Base-by-base conservation (phyloP, 164 flowering plant genomes). In the Piper longum region DNA sequence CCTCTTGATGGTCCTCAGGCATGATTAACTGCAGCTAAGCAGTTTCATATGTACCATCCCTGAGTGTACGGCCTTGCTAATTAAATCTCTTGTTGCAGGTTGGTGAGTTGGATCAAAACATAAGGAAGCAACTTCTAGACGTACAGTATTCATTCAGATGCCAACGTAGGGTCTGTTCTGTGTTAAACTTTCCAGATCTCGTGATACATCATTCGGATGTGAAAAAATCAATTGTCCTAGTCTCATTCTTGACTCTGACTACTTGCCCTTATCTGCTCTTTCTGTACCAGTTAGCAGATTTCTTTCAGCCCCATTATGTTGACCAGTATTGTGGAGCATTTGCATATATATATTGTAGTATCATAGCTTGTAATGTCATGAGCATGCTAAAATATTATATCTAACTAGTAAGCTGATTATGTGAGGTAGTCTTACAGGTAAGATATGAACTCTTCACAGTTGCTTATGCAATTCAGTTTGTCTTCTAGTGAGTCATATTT, bases 1-100 rank as follows among this genome's bases (percentile, higher is more conserved):
- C 75, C 88, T 11, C 73, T 91, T 66, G 98, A 91, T 76, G 98
- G 98, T 62, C 96, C 98, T 44, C 90, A 88, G 93, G 98, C 85
- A 81, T 57, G 7, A 13, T 66, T 60, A 42, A 2, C 2, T 5
- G 16, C 62, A 36, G 9, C 13, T 43, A 9, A 42, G 8, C 55
- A 43, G 42, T 16, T 19, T 60, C 4, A 42, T 8, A n/a, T 60
- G 19, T 17, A 16, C 48, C 42, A 42, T 39, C 4, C 3, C 57
- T n/a, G 7, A 44, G 7, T 13, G 4, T 7, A 18, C 55, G 17
- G 54, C 7, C 17, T 61, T 17, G 13, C 4, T 13, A 16, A 5
- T n/a, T n/a, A n/a, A n/a, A n/a, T 45, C 19, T 61, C 8, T 45
- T 56, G 67, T 71, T 66, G 64, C 82, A 91, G 98, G 85, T 89